These are phyloP conservation scores for Penicillium sp. DNA, from an alignment of 2,329 filamentous ascomycete genomes.

Conservation along the genomic window DNA sequence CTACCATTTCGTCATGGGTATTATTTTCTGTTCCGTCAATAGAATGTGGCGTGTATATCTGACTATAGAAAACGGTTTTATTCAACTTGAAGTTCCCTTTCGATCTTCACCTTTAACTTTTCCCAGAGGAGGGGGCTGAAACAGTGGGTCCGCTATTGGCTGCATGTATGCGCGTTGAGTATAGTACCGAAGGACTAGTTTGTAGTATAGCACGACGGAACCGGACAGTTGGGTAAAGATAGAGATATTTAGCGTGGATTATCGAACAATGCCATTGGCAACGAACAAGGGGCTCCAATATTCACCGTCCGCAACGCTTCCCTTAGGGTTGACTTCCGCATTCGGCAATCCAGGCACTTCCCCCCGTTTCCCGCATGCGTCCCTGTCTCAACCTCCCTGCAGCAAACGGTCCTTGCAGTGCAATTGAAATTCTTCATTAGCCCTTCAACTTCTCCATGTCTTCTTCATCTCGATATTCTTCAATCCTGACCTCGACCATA, in stretches of 20 bases:
- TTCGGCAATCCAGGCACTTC: constrained; percentile 19
- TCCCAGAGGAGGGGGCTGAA: constrained; percentile 3
- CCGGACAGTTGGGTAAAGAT: constrained; percentile 4
- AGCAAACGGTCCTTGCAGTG: constrained; percentile 25
- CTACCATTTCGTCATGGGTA: constrained; percentile 12
- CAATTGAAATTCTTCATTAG: constrained; percentile 7
- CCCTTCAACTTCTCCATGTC: background rate
- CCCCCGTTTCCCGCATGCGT: constrained; percentile 29
- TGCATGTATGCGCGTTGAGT: background rate
- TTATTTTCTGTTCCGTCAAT: constrained; percentile 19
- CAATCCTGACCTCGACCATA: no score
- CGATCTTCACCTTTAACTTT: no score
- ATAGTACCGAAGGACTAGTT: background rate
- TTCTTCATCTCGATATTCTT: background rate
- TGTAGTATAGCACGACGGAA: background rate
- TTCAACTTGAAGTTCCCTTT: no score
- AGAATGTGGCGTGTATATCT: constrained; percentile 21
- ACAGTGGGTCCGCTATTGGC: constrained; percentile 17
- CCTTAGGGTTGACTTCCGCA: background rate
- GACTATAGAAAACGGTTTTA: no score
- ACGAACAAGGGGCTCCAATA: no score
- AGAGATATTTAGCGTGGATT: background rate
- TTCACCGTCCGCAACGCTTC: no score
- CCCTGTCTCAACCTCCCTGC: constrained; percentile 29
- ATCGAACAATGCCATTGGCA: constrained; percentile 4